These are phyloP conservation scores for Pythium chondricola DNA, from an alignment of 352 stramenopile genomes.

Conservation along the genomic window DNA sequence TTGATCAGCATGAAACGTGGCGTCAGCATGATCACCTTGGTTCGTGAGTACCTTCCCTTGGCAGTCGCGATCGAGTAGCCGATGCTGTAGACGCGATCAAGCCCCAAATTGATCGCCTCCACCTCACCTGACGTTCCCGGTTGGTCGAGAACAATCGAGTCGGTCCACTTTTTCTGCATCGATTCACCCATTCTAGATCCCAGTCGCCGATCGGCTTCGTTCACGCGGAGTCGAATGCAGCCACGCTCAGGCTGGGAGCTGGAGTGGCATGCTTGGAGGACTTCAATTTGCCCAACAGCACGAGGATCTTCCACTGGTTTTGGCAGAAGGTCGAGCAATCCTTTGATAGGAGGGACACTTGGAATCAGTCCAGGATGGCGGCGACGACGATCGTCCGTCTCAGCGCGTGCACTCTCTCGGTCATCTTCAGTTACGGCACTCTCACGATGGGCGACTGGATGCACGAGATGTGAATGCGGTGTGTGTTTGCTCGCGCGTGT, in stretches of 20 bases:
- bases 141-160: constrained; percentile 66
- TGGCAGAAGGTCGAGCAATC: constrained; percentile 73
- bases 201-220: constrained; percentile 29
- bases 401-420: constrained; percentile 10
- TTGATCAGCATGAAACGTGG: constrained; percentile 85
- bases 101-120: constrained; percentile 53
- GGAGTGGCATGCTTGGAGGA: constrained; percentile 80
- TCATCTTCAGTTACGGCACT: background rate
- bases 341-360: constrained; percentile 75
- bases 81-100: constrained; percentile 68
- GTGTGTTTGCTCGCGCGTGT: constrained; percentile 25
- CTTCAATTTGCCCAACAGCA: constrained; percentile 55
- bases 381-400: constrained; percentile 36
- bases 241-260: constrained; percentile 56
- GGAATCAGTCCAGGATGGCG: constrained; percentile 68
- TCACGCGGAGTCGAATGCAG: constrained; percentile 70
- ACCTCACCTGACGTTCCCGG: constrained; percentile 69
- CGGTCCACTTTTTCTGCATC: constrained; percentile 64
- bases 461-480: constrained; percentile 56
- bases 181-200: constrained; percentile 33
- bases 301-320: constrained; percentile 61
- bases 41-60: constrained; percentile 74
- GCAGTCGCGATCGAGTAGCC: constrained; percentile 75
- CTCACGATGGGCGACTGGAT: constrained; percentile 10
- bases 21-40: constrained; percentile 85